phyloP scores from a whole-genome alignment of 2,329 filamentous ascomycete species.

The Colletotrichum higginsianum region DNA sequence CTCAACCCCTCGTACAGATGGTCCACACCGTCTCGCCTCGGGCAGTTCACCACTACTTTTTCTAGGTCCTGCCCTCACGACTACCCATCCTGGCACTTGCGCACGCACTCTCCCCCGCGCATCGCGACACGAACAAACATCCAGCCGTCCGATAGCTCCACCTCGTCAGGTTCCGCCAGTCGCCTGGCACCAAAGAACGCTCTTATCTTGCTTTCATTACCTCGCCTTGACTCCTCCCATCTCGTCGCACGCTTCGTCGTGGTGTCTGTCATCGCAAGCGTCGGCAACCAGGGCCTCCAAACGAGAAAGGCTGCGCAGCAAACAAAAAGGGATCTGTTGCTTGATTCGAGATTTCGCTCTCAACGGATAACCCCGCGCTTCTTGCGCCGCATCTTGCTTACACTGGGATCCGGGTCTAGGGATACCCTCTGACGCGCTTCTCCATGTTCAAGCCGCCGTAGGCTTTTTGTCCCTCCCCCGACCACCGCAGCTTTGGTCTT shows the following conservation, averaged over 20 bases:
- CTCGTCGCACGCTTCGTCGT: not conserved
- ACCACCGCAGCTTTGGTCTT: conserved; percentile 19
- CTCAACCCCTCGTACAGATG: not conserved
- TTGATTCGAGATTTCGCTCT: not conserved
- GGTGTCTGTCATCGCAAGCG: not conserved
- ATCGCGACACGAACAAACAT: conserved; percentile 10
- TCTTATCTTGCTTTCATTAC: not conserved
- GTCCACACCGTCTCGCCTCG: not conserved
- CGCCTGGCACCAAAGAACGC: not conserved
- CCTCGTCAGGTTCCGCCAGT: not conserved
- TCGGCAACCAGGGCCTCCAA: not conserved
- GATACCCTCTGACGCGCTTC: not conserved
- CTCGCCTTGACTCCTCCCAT: not conserved
- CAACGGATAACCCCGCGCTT: not conserved
- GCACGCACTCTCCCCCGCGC: conserved; percentile 22
- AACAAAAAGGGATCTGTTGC: not conserved
- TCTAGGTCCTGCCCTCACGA: not conserved
- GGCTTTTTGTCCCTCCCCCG: conserved; percentile 10
- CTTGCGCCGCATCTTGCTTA: not conserved
- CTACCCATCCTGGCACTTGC: not conserved
- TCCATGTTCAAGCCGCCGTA: conserved; percentile 32
- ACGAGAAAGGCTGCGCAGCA: not conserved
- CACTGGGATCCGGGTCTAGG: not conserved
- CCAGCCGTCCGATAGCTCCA: not conserved
- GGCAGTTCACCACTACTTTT: conserved; percentile 3